Evolutionary conservation across 2,329 filamentous ascomycete species (phyloP), one percentile per base, ranked within the genome.

Genomic region (Monosporascus sp.): DNA sequence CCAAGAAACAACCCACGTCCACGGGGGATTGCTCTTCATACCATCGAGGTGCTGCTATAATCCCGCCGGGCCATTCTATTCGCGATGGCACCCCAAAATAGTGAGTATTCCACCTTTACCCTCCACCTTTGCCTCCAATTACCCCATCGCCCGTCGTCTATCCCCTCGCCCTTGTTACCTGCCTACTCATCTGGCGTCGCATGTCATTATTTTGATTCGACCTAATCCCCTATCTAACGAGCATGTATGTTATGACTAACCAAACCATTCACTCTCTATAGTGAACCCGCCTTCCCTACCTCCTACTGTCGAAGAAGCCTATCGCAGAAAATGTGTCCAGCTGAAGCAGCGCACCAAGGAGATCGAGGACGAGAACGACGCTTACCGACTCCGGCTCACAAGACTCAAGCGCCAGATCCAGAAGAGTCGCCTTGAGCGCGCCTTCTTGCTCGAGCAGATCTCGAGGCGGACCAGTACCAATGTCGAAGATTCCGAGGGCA

Each of bases 251-350:
- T 69, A 63, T 69, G 51, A 56, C 68, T 62, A 72, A 76, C 61
- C 22, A 71, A 67, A 57, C 60, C 63, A 44, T 51, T 51, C 31
- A 14, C 24, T 44, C 60, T 62, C 45, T 47, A 37, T 65, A 68
- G 74, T 75, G 56, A 75, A 82, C 51, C 82, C 82, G 31, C 82
- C 84, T 17, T 73, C 82, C 41, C 77, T 88, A 4, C 91, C 93
- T 20, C 93, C 94, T 17, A 96, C 91, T 17, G 91, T 97, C 58
- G 93, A 99, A 73, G 88, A 93, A 69, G 92, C 93, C 49, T 99
- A 97, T 74, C 91, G 94, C 65, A 85, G 90, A 60, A 97, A 99
- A 83, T 97, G 93, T 72, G 91, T 97, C 68, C 89, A 95, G 64
- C 82, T 99, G 22, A 95, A 95, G 74, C 88, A 90, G 64, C 88